These are phyloP conservation scores for Amylocarpus encephaloides DNA, from an alignment of 2,329 filamentous ascomycete species.

Conservation along the genomic window DNA sequence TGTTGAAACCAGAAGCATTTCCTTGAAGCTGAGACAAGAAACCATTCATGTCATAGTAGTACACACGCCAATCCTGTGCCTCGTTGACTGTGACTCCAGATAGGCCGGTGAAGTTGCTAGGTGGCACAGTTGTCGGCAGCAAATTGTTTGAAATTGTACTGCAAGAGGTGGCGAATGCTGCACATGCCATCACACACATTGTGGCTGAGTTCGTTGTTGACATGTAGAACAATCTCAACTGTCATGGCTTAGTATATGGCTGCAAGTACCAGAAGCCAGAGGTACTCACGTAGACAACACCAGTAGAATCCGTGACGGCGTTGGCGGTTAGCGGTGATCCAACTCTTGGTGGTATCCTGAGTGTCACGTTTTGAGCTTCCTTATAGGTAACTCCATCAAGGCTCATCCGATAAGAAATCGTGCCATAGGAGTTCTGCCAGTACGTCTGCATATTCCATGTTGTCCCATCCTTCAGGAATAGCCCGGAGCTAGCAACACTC, in stretches of 20 bases:
- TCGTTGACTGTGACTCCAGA: constrained; percentile 21
- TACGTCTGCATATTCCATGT: constrained; percentile 23
- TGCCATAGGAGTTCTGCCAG: constrained; percentile 17
- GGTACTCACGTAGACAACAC: constrained; percentile 18
- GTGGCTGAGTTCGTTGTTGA: constrained; percentile 16
- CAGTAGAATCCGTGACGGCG: constrained; percentile 16
- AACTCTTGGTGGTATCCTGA: constrained; percentile 14
- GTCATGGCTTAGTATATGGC: neutral
- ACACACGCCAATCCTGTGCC: constrained; percentile 22
- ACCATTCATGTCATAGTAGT: constrained; percentile 17
- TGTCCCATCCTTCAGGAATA: constrained; percentile 16
- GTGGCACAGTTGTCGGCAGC: constrained; percentile 12
- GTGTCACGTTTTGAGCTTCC: constrained; percentile 11
- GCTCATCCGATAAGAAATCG: constrained; percentile 17
- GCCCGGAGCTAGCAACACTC: constrained; percentile 20
- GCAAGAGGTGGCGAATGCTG: constrained; percentile 14
- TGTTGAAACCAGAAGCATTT: constrained; percentile 17
- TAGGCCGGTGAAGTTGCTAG: constrained; percentile 15
- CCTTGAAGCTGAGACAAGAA: constrained; percentile 18
- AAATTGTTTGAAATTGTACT: constrained; percentile 14
- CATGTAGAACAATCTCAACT: constrained; percentile 24
- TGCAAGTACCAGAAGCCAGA: neutral
- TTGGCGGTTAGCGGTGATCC: constrained; percentile 21
- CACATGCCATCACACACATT: constrained; percentile 20
- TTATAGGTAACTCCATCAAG: constrained; percentile 16